Base-by-base conservation (phyloP, 352 stramenopile species). In the Phytophthora meadii region DNA sequence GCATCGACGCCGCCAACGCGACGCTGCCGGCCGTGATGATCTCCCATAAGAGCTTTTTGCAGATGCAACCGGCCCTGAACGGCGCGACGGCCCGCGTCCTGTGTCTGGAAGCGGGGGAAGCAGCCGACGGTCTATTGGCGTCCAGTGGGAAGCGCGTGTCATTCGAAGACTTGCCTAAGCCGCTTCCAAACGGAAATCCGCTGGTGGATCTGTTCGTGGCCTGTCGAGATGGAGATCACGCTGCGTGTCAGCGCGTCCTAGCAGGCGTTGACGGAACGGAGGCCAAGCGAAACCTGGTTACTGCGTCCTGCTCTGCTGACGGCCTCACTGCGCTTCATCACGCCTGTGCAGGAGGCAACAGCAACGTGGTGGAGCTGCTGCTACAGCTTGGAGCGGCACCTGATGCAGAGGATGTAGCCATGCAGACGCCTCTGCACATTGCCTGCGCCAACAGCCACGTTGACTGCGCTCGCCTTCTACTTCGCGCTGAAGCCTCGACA, bases 1-100 rank as follows among this genome's bases (percentile, higher is more conserved):
- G 84, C 14, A 81, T 90, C 44, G 66, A 77, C 32, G 79, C 83
- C 15, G 79, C 83, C n/a, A 81, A 92, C 58, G 61, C 89, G 5
- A 83, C 79, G 36, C 76, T 93, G n/a, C 81, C 85, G 11, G 68
- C 80, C 11, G 78, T 92, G 10, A 92, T 92, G 85, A 75, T 93
- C 27, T 89, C 85, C 2, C 54, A 67, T 30, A 59, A 55, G 4
- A 59, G 70, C 3, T 88, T 89, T 36, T 41, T 77, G 24, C 72
- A 65, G 19, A 57, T 93, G 8, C 27, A 72, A 6, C 12, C 40
- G 4, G 52, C 76, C 42, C 3, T 53, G 24, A 44, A 69, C 4
- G 50, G 59, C 14, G 12, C 47, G 12, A 70, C 61, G 2, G 30
- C 86, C 12, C 64, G 80, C 4, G 76, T 93, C 6, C 37, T 91